Base-by-base conservation (phyloP, 352 stramenopile genomes). In the Globisporangium heterothallicum region DNA sequence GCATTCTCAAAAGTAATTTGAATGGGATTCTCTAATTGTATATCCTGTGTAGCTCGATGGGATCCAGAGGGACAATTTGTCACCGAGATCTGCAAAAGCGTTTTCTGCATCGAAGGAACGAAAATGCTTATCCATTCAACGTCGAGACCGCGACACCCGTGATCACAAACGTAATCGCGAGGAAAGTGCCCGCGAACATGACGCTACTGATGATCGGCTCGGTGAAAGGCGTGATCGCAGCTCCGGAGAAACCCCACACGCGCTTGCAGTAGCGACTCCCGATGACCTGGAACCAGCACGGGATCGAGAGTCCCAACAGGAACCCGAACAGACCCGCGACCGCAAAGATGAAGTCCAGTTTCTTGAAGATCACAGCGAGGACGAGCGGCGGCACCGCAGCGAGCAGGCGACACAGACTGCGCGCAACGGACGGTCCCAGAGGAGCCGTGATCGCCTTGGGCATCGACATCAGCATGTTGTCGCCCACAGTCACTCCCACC, bases 381-480 rank as follows among this genome's bases (percentile, higher is more conserved):
- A 93, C 42, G 38, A 93, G 79, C 25, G 82, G 82, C 16, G 79
- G 82, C 21, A 66, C 67, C 2, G 78, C 65, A 1, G 80, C 80
- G n/a, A 82, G 68, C 22, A 93, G 57, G 7, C 82, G 78, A 48
- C 74, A 88, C 35, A 86, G 52, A 42, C 64, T 84, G 35, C 78
- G 75, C 1, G 78, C 70, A 27, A 68, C 18, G 0, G 56, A 24
- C n/a, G 72, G 48, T 9, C 82, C 69, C 13, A 93, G 66, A 4
- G 67, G 71, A 4, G 47, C 63, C 2, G 72, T 82, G n/a, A 89
- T 46, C n/a, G 65, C 47, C 47, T 72, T 75, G 9, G 82, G 82
- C 42, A 91, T 76, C 19, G 78, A 91, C 76, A 86, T 84, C 56
- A 90, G 66, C 66, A 93, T 85, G 67, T 93, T 93, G 70, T 89